Conservation (phyloP, 2,329 filamentous ascomycete species). For the Penicillium glabrum region DNA sequence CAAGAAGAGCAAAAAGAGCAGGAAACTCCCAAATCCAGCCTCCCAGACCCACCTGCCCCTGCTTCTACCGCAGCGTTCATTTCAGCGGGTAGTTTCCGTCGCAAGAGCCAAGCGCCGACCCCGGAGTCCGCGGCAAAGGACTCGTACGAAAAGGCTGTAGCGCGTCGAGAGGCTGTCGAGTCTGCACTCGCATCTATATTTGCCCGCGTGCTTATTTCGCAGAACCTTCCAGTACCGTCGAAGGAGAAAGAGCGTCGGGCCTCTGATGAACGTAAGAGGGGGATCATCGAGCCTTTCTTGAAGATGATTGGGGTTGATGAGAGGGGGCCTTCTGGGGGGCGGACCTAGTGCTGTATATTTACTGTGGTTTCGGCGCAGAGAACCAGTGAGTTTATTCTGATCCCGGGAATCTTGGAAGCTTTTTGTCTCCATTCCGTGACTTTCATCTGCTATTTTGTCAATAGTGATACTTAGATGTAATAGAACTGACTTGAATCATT, state of each 20-base stretch:
- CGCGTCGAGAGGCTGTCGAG: conserved; percentile 61
- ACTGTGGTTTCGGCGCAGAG: background rate
- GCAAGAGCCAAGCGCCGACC: conserved; percentile 29
- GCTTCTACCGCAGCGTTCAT: conserved; percentile 30
- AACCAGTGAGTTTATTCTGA: background rate
- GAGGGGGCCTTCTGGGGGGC: conserved; percentile 33
- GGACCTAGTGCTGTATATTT: background rate
- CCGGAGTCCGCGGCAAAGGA: conserved; percentile 28
- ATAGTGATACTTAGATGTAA: background rate
- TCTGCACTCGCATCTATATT: conserved; percentile 66
- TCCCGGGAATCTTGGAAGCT: background rate
- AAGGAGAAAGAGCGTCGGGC: conserved; percentile 61
- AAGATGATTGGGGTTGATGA: conserved; percentile 39
- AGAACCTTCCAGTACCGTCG: conserved; percentile 33
- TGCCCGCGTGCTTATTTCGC: conserved; percentile 61
- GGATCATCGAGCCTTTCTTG: conserved; percentile 71
- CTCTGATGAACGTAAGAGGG: conserved; percentile 63
- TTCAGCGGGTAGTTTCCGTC: conserved; percentile 30
- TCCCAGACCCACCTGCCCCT: conserved; percentile 15
- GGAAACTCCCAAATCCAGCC: background rate
- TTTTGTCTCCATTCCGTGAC: background rate
- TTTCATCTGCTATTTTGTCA: background rate
- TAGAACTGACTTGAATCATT: background rate
- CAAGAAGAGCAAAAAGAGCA: background rate
- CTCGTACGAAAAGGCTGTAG: conserved; percentile 45